These are phyloP conservation scores for Anethum foeniculum DNA, from an alignment of 140 eudicot genomes.

Conservation along the genomic window DNA sequence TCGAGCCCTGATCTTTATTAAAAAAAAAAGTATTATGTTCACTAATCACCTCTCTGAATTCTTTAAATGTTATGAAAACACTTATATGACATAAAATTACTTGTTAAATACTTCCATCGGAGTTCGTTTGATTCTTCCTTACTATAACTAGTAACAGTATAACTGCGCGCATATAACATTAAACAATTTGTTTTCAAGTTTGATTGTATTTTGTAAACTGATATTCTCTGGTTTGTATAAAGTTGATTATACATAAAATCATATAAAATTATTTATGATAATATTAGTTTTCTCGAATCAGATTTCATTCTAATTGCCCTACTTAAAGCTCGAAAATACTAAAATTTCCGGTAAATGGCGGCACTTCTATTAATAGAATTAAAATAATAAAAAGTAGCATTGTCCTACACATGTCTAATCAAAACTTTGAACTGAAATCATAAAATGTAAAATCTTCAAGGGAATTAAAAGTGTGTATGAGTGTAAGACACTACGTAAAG, in stretches of 20 bases:
- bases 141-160: no score
- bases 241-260: neutral
- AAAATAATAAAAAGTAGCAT: neutral
- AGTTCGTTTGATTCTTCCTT: no score
- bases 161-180: no score
- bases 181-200: no score
- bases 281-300: neutral
- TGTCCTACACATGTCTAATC: conserved; percentile 10
- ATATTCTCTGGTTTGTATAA: no score
- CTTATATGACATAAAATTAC: no score
- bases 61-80: no score
- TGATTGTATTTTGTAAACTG: no score
- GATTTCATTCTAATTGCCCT: neutral
- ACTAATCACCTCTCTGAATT: no score
- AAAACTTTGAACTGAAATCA: neutral
- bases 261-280: neutral
- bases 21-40: no score
- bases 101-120: no score
- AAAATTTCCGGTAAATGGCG: neutral
- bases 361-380: neutral
- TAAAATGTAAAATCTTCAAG: neutral
- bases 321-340: neutral
- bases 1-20: no score
- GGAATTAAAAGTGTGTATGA: neutral
- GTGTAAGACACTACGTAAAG: neutral